Base-by-base conservation (phyloP, 345 rosid species). In the Clarkia xantiana region DNA sequence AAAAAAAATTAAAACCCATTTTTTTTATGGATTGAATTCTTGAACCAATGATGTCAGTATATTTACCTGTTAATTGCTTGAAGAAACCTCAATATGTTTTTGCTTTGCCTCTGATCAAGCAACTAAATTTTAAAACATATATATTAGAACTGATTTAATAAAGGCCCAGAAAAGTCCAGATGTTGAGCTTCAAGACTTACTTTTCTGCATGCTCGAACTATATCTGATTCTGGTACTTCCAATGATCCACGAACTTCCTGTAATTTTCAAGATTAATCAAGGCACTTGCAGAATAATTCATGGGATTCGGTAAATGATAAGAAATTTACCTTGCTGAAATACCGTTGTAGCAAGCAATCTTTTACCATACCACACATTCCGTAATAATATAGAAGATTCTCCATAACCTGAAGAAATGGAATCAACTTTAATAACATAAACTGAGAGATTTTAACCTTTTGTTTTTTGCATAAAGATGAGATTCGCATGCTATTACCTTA, bases 221-320 rank as follows among this genome's bases (percentile, higher is more conserved):
- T 80, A 71, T 90, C 97, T 2, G 97, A 90, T 65, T 90, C 97
- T 14, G 86, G 84, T 51, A 83, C 64, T 66, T 83, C 93, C 13
- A 76, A 55, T 58, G 67, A 72, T 47, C 96, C 97, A 54, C 89
- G 89, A 60, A 76, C 94, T 73, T 90, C 97, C 95, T 90, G 74
- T 54, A 15, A 40, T 41, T 67, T 60, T 59, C 25, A 29, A 56
- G 16, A 58, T 51, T 7, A 49, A 54, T 17, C 61, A 56, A 29
- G 14, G 40, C 36, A 18, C 38, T 45, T n/a, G 10, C 48, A 39
- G 45, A 20, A 45, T 40, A 59, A 25, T 49, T 23, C 5, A 29
- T 29, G 36, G 36, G 36, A n/a, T 29, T 29, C 22, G 25, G 18
- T 42, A 44, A 18, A 15, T 2, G n/a, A 52, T 52, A 19, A 48